These are phyloP conservation scores for Oxyria digyna DNA, from an alignment of 148 eudicot genomes.

Conservation along the genomic window DNA sequence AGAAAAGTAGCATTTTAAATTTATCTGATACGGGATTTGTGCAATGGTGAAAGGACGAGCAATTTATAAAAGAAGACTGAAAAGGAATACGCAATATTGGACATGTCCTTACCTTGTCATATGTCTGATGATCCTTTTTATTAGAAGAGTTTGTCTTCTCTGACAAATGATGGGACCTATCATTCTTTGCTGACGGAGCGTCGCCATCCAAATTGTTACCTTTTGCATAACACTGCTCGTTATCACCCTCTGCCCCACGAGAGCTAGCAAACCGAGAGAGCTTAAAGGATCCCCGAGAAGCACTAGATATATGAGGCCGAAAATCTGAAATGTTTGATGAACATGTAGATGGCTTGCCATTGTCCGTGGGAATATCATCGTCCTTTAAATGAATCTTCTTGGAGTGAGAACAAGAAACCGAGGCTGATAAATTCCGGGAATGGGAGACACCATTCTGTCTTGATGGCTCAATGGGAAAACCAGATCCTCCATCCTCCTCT, in stretches of 20 bases:
- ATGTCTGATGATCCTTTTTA: constrained; percentile 21
- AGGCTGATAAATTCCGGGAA: constrained; percentile 12
- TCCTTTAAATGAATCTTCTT: constrained; percentile 13
- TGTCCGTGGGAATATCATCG: constrained; percentile 13
- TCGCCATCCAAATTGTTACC: constrained; percentile 23
- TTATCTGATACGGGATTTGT: no score
- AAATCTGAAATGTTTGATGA: constrained; percentile 20
- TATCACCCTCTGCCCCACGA: constrained; percentile 34
- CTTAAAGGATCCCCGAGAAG: constrained; percentile 24
- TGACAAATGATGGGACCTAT: constrained; percentile 32
- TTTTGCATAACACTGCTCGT: constrained; percentile 18
- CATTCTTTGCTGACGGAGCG: constrained; percentile 21
- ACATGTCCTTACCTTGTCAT: constrained; percentile 19
- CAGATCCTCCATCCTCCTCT: constrained; percentile 38
- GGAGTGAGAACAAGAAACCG: constrained; percentile 13
- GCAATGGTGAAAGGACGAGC: background rate
- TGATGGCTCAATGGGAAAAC: constrained; percentile 34
- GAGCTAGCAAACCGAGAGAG: constrained; percentile 47
- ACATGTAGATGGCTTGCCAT: constrained; percentile 14
- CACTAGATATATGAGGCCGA: constrained; percentile 27
- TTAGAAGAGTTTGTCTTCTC: constrained; percentile 22
- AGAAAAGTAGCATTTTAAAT: background rate
- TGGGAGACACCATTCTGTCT: constrained; percentile 15
- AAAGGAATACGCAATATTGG: background rate
- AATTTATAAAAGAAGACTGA: background rate